phyloP scores from a whole-genome alignment of 345 rosid species.

The Citrus hindsii region DNA sequence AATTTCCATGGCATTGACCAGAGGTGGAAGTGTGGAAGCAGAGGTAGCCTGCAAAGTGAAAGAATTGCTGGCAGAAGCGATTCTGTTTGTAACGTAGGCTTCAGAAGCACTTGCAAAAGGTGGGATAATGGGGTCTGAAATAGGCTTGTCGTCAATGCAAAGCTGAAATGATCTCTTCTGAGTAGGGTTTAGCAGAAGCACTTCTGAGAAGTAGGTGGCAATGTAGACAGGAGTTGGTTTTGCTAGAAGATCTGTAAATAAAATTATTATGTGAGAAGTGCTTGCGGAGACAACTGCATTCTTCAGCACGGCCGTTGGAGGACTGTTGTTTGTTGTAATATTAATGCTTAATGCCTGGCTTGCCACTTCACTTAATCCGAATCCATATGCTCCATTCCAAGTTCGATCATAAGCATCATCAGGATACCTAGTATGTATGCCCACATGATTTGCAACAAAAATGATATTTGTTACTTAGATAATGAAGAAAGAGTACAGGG shows the following conservation, averaged over 20 bases:
- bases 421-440: constrained; percentile 9
- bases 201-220: constrained; percentile 20
- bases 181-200: not conserved
- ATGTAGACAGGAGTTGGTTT: not conserved
- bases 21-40: constrained; percentile 9
- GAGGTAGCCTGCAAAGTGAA: not conserved
- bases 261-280: not conserved
- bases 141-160: not conserved
- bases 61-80: constrained; percentile 5
- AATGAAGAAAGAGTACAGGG: too few species aligned
- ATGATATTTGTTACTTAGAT: too few species aligned
- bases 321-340: not conserved
- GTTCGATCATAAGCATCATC: constrained; percentile 23
- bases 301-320: not conserved
- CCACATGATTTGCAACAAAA: not conserved
- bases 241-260: not conserved
- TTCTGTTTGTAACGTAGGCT: constrained; percentile 5
- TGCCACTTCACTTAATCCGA: not conserved
- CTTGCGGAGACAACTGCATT: constrained; percentile 4
- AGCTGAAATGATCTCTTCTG: constrained; percentile 16
- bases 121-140: constrained; percentile 9
- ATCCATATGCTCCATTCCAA: constrained; percentile 13
- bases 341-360: not conserved
- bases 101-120: constrained; percentile 5
- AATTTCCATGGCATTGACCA: constrained; percentile 13